Evolutionary conservation across 1,284 basidiomycete genomes (phyloP).

Genomic region (Apiotrichum brassicae): DNA sequence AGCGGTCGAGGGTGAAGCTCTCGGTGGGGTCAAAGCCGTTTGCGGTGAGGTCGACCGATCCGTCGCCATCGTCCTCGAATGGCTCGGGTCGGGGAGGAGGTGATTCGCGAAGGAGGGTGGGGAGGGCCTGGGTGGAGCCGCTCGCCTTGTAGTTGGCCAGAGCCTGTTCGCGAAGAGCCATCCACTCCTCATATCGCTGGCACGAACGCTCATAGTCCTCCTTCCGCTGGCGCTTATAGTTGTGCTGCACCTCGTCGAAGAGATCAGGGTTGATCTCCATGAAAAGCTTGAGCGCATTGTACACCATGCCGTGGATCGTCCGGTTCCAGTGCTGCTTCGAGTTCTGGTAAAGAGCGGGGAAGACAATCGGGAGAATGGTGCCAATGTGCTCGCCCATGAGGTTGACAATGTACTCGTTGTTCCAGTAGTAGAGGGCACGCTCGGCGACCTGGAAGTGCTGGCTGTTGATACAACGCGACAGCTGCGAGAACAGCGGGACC

Average conservation of each 20-base stretch:
- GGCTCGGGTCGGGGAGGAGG: slow-evolving; percentile 61
- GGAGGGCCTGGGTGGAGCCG: slow-evolving; percentile 61
- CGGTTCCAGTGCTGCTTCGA: slow-evolving; percentile 98
- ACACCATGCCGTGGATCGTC: slow-evolving; percentile 98
- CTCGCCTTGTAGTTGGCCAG: slow-evolving; percentile 59
- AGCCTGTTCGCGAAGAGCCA: slow-evolving; percentile 67
- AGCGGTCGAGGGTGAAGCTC: slow-evolving; percentile 64
- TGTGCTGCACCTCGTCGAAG: slow-evolving; percentile 89
- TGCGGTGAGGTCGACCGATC: slow-evolving; percentile 78
- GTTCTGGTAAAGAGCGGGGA: slow-evolving; percentile 94
- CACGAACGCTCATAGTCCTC: slow-evolving; percentile 81
- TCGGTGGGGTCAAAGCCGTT: slow-evolving; percentile 68
- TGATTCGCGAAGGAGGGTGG: slow-evolving; percentile 62
- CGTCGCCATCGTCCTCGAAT: slow-evolving; percentile 72
- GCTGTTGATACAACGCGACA: slow-evolving; percentile 95
- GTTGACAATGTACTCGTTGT: slow-evolving; percentile 99
- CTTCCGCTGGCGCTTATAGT: slow-evolving; percentile 82
- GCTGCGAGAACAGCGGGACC: slow-evolving; percentile 86
- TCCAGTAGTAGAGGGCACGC: slow-evolving; percentile 90
- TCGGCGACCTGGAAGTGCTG: slow-evolving; percentile 97
- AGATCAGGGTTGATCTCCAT: slow-evolving; percentile 98
- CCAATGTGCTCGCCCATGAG: slow-evolving; percentile 95
- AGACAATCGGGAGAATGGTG: slow-evolving; percentile 88
- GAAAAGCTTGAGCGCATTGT: slow-evolving; percentile 95
- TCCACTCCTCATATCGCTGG: slow-evolving; percentile 75